Evolutionary conservation across 2,329 filamentous ascomycete genomes (phyloP), one percentile per base, ranked within the genome.

Genomic region (Talaromyces amestolkiae): DNA sequence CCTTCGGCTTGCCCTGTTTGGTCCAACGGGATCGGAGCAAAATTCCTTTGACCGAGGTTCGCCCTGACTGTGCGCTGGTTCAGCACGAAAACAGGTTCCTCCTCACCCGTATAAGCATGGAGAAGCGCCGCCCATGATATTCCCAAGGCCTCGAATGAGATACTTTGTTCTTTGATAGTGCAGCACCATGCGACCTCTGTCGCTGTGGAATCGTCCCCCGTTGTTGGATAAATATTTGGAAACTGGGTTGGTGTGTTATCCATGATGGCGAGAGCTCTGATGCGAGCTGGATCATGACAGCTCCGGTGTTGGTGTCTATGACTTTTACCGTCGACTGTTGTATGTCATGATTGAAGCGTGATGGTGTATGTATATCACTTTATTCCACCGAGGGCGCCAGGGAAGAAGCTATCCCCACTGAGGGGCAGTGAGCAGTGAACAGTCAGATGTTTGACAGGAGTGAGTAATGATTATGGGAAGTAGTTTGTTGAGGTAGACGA

Each of bases 81-180:
- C 39, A 76, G 58, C 17, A 65, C 47, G 65, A 79, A 77, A 19
- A 74, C 70, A n/a, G 74, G 75, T 33, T 54, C 66, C 58, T 76
- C 72, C 41, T 76, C 72, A 37, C 70, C 71, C n/a, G 75, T 77
- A 58, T 75, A 73, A 37, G 69, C 67, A 49, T 69, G 67, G 56
- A 78, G 68, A 19, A 76, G 67, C 3, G 65, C 27, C 33, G 74
- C 75, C 75, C 76, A 78, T 45, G 71, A 70, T 58, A 71, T 53
- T 9, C 68, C 70, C 17, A 72, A 43, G 5, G 71, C 41, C 41
- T 74, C 64, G 10, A 67, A 33, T 17, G 72, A 66, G 54, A 72
- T 66, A 51, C 53, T 60, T 27, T 43, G 47, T 4, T 65, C 63
- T 65, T 70, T 68, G 43, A 64, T 65, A 68, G 70, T 60, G 66